phyloP scores from a whole-genome alignment of 768 basidiomycete genomes.

The Leucosporidium creatinivorum region DNA sequence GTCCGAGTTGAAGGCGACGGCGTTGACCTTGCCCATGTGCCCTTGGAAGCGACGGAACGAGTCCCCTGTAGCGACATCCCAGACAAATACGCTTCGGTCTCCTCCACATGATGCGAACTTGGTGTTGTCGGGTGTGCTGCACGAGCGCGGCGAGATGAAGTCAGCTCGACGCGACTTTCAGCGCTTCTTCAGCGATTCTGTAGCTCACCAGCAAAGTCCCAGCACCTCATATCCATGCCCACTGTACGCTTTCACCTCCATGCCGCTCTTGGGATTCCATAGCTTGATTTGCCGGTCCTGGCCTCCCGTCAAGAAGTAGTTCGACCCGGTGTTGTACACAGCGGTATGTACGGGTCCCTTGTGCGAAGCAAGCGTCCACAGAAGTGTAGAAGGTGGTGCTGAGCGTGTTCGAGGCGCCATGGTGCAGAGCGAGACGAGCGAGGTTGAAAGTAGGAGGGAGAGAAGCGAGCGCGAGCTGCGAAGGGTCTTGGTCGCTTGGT shows the following conservation, averaged over 20 bases:
- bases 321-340: constrained; percentile 80
- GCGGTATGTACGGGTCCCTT: constrained; percentile 77
- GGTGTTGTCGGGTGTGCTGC: constrained; percentile 82
- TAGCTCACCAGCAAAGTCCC: constrained; percentile 66
- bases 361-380: constrained; percentile 39
- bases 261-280: constrained; percentile 79
- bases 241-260: constrained; percentile 82
- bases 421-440: too few species aligned
- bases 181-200: background rate
- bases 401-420: background rate
- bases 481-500: too few species aligned
- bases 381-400: background rate
- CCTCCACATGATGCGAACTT: constrained; percentile 91
- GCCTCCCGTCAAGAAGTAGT: constrained; percentile 87
- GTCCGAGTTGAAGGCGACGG: constrained; percentile 82
- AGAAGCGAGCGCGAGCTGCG: too few species aligned
- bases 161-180: background rate
- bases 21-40: constrained; percentile 83
- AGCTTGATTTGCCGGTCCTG: constrained; percentile 81
- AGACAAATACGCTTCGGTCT: constrained; percentile 83
- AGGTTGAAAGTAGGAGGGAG: background rate
- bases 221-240: constrained; percentile 96
- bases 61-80: constrained; percentile 86
- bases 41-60: constrained; percentile 77
- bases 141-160: background rate